Conservation (phyloP, 352 stramenopile genomes). For the Phytophthora tentaculata region DNA sequence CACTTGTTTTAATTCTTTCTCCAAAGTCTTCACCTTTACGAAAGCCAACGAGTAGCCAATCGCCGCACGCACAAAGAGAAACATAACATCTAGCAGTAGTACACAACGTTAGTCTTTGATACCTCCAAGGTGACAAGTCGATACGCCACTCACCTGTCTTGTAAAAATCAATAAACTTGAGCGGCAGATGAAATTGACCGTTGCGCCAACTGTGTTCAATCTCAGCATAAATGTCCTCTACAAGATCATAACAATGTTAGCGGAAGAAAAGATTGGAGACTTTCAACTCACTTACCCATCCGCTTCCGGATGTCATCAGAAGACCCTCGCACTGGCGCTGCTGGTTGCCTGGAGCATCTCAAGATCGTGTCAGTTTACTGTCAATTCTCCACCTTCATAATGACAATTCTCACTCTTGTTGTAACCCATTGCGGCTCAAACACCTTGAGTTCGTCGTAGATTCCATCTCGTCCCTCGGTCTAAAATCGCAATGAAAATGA, state of each 20-base stretch:
- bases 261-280: background rate
- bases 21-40: conserved; percentile 57
- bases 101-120: no score
- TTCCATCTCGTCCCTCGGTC: conserved; percentile 10
- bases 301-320: conserved; percentile 52
- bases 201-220: conserved; percentile 58
- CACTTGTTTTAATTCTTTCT: conserved; percentile 46
- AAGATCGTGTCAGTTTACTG: conserved; percentile 1
- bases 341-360: conserved; percentile 14
- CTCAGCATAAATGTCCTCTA: conserved; percentile 75
- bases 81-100: conserved; percentile 64
- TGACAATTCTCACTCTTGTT: conserved; percentile 17
- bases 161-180: conserved; percentile 78
- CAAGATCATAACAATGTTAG: background rate
- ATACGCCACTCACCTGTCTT: conserved; percentile 39
- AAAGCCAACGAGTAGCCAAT: conserved; percentile 74
- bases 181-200: conserved; percentile 59
- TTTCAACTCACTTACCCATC: conserved; percentile 39
- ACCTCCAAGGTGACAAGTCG: no score
- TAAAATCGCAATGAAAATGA: background rate
- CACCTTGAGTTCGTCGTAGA: conserved; percentile 5
- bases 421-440: conserved; percentile 1
- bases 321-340: conserved; percentile 21
- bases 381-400: background rate
- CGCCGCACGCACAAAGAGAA: conserved; percentile 68